A percentile compares a stretch with the other conserved stretches of the same genome.
These are phyloP conservation scores for Pouteria glomerata DNA, from an alignment of 148 eudicot species.

Conservation along the genomic window DNA sequence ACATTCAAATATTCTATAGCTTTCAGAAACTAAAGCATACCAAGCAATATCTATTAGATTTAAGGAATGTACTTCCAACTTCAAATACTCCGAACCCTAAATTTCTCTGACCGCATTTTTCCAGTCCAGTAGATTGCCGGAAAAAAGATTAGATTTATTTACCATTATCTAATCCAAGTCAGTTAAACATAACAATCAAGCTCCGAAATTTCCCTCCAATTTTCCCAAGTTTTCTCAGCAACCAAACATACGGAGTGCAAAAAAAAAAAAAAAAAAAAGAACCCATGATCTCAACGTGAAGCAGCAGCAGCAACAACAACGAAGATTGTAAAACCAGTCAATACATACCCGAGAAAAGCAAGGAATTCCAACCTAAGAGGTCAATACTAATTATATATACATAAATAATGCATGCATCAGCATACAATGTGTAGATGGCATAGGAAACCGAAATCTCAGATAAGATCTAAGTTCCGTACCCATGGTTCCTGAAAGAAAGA, in stretches of 20 bases:
- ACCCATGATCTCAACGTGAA: background rate
- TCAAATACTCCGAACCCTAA: background rate
- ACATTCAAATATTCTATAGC: too few relatives aligned
- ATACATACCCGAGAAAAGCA: background rate
- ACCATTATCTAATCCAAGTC: background rate
- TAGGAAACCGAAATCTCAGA: too few relatives aligned
- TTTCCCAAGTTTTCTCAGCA: background rate
- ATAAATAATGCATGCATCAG: too few relatives aligned
- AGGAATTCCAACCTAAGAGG: background rate
- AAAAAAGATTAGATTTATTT: background rate
- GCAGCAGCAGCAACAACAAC: too few relatives aligned
- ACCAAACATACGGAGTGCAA: background rate
- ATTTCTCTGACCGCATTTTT: background rate
- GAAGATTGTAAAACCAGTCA: background rate
- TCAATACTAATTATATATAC: too few relatives aligned
- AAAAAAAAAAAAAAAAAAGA: too few relatives aligned
- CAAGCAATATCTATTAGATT: background rate
- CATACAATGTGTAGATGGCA: too few relatives aligned
- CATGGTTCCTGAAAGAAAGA: slow-evolving; percentile 3
- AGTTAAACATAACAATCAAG: background rate
- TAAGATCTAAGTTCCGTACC: background rate
- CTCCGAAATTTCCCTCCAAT: too few relatives aligned
- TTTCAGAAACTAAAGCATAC: background rate
- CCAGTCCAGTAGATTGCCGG: background rate
- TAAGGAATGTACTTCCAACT: background rate